Conservation (phyloP, 2,329 filamentous ascomycete genomes). For the Diaporthe capsici region DNA sequence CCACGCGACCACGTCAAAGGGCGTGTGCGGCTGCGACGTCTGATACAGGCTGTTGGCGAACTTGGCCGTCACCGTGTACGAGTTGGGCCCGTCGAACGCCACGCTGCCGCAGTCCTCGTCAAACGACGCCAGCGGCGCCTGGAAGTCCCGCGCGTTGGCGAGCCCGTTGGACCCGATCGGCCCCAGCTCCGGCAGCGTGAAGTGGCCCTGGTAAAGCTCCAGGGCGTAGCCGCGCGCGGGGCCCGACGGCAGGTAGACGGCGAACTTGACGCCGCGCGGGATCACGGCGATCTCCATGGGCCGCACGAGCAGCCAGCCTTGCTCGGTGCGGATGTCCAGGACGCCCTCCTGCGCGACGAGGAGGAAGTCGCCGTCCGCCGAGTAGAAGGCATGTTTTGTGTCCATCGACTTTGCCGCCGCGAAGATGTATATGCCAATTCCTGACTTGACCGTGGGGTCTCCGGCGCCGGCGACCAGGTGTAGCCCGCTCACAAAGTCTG, state of each 20-base stretch:
- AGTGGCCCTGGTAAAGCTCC: conserved; percentile 82
- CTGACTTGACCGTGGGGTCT: conserved; percentile 83
- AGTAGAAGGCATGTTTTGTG: conserved; percentile 84
- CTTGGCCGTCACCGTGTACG: conserved; percentile 71
- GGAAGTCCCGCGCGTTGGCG: conserved; percentile 83
- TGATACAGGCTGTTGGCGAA: conserved; percentile 78
- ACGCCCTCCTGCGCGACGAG: conserved; percentile 82
- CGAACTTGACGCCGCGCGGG: conserved; percentile 81
- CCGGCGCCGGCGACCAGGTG: conserved; percentile 84
- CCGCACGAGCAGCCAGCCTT: conserved; percentile 81
- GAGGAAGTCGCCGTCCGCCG: conserved; percentile 83
- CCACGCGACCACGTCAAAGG: conserved; percentile 86
- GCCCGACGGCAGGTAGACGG: conserved; percentile 74
- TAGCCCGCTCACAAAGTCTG: conserved; percentile 70
- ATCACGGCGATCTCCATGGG: conserved; percentile 85
- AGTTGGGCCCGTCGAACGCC: conserved; percentile 53
- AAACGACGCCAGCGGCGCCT: conserved; percentile 78
- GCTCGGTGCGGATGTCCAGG: conserved; percentile 83
- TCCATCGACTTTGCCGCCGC: conserved; percentile 85
- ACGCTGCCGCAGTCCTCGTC: conserved; percentile 67
- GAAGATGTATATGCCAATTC: conserved; percentile 85
- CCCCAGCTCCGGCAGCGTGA: conserved; percentile 78
- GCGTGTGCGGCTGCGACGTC: conserved; percentile 77
- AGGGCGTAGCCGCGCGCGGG: conserved; percentile 80
- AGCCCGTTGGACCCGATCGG: conserved; percentile 81